These are phyloP conservation scores for Cladosporium sphaerospermum DNA, from an alignment of 2,329 filamentous ascomycete species.

Conservation along the genomic window DNA sequence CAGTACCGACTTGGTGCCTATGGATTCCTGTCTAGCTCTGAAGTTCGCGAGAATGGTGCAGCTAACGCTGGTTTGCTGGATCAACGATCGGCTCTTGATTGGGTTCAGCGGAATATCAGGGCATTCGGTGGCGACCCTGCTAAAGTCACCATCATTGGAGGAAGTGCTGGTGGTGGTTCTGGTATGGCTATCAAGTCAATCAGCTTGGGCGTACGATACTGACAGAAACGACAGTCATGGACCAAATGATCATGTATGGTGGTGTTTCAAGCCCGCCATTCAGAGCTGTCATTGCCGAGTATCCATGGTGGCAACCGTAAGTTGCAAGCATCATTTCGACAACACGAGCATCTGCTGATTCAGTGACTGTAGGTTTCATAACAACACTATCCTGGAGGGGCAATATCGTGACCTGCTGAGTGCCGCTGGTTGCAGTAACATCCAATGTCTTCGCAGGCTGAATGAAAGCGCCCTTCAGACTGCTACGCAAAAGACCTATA, in stretches of 20 bases:
- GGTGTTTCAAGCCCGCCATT: constrained; percentile 30
- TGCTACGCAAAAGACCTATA: constrained; percentile 6
- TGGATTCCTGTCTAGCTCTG: constrained; percentile 22
- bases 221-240: constrained; percentile 3
- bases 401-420: constrained; percentile 19
- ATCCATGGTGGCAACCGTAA: constrained; percentile 31
- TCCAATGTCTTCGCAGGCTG: constrained; percentile 22
- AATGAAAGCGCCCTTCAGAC: background rate
- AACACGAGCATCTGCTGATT: too few species aligned
- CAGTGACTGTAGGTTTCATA: constrained; percentile 6
- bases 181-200: constrained; percentile 5
- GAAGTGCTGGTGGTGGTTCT: constrained; percentile 25
- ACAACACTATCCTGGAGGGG: constrained; percentile 26
- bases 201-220: constrained; percentile 15
- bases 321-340: background rate
- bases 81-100: constrained; percentile 25
- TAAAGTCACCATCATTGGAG: constrained; percentile 21
- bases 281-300: constrained; percentile 37
- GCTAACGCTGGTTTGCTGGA: constrained; percentile 25
- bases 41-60: constrained; percentile 19
- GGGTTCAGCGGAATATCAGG: constrained; percentile 24
- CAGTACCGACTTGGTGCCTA: constrained; percentile 29
- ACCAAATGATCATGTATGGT: constrained; percentile 12
- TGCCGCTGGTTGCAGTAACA: constrained; percentile 27
- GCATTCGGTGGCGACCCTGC: constrained; percentile 26